phyloP scores from a whole-genome alignment of 2,329 filamentous ascomycete species.

The Colletotrichum godetiae region DNA sequence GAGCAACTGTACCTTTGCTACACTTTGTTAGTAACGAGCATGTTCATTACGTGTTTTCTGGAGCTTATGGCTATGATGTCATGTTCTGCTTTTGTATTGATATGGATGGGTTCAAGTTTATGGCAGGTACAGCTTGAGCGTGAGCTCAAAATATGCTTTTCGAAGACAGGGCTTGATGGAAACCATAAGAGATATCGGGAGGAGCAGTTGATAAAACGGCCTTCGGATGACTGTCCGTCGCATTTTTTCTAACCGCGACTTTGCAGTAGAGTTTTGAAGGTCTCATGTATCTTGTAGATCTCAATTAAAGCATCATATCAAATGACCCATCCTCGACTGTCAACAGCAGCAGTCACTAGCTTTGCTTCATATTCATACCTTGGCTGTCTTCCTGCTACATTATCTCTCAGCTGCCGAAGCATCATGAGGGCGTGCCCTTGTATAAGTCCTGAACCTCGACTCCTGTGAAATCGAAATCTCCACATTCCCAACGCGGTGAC shows the following conservation, averaged over 20 bases:
- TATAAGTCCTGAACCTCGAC: too few relatives aligned
- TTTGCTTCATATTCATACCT: background rate
- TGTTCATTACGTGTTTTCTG: too few relatives aligned
- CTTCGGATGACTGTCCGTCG: background rate
- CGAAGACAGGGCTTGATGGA: background rate
- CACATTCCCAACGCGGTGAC: background rate
- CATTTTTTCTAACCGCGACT: background rate
- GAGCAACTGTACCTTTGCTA: conserved; percentile 27
- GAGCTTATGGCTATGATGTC: too few relatives aligned
- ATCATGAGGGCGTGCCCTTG: background rate
- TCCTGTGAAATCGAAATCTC: background rate
- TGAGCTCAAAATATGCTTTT: too few relatives aligned
- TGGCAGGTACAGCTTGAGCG: background rate
- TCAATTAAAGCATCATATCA: background rate
- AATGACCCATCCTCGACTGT: background rate
- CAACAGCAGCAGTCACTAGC: background rate
- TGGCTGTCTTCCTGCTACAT: too few relatives aligned
- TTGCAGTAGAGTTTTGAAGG: background rate
- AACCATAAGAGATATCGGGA: background rate
- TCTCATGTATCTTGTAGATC: background rate
- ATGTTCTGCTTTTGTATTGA: background rate
- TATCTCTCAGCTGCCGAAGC: too few relatives aligned
- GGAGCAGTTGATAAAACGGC: background rate
- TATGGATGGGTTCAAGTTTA: background rate
- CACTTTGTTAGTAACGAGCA: conserved; percentile 23